Evolutionary conservation across 2,329 filamentous ascomycete genomes (phyloP), one percentile per base, ranked within the genome.

Genomic region (Stachybotrys elegans): DNA sequence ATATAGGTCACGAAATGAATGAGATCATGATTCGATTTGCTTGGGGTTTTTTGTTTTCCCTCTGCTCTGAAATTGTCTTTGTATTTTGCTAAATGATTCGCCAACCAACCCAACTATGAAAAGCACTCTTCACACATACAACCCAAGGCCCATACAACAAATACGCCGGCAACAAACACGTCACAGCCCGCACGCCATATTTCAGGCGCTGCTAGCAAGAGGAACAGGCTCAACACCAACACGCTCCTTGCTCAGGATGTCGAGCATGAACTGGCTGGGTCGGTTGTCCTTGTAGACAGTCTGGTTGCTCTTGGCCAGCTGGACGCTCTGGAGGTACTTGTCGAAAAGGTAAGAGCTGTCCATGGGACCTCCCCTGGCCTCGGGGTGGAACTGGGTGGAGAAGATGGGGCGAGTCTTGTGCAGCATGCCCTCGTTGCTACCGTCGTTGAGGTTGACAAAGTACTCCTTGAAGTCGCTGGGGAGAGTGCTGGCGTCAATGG

Each of bases 381-480:
- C 93, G 14, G 93, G 93, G 65, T 98, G 93, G 83, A 98, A 98
- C 70, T 98, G 93, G 20, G 91, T 95, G 51, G 88, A 92, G 79
- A 98, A 97, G 65, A 98, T 98, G 50, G 93, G 93, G 27, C 92
- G 88, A 46, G 87, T 86, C 71, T 86, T 90, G 79, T 98, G 93
- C 65, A 96, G 90, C 82, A 98, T 89, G 72, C 82, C 92, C 75
- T 98, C 93, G 68, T 98, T 98, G 68, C 86, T 92, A 50, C 90
- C 88, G 62, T 98, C 93, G 69, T 97, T 98, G 54, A 97, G 76
- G 76, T 98, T 97, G 68, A 95, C 85, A 65, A 97, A 98, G 78
- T 95, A 97, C 68, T 95, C 92, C 77, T 91, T 93, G 83, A 90
- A 98, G 29, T 96, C 90, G 44, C 71, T 74, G 43, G 88, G 81